phyloP scores from a whole-genome alignment of 2,329 filamentous ascomycete genomes.

The Aschersonia sp. region DNA sequence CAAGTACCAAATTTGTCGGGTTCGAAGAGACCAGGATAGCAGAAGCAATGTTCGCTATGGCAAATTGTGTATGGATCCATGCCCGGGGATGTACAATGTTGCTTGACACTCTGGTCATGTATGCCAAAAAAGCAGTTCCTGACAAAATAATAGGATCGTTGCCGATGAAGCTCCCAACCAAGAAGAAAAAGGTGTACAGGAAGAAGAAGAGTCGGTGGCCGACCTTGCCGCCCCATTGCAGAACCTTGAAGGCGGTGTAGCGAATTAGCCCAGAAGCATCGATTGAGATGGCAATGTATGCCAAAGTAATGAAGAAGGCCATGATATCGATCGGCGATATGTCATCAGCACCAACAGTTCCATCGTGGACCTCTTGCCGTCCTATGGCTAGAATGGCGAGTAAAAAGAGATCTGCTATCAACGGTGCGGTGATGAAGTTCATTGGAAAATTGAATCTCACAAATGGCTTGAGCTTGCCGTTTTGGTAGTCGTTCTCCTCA shows the following conservation, averaged over 20 bases:
- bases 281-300: conserved; percentile 66
- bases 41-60: conserved; percentile 58
- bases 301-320: conserved; percentile 58
- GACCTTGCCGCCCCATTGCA: conserved; percentile 51
- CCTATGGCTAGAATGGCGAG: conserved; percentile 57
- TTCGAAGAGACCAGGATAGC: conserved; percentile 67
- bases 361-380: conserved; percentile 49
- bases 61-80: conserved; percentile 61
- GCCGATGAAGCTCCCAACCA: conserved; percentile 51
- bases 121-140: conserved; percentile 59
- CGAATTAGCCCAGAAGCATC: conserved; percentile 61
- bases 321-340: conserved; percentile 62
- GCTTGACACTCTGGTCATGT: conserved; percentile 61
- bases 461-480: conserved; percentile 21
- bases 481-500: conserved; percentile 9
- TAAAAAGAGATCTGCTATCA: conserved; percentile 57
- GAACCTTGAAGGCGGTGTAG: conserved; percentile 54
- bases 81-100: conserved; percentile 58
- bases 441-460: conserved; percentile 44
- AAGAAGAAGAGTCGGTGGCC: conserved; percentile 58
- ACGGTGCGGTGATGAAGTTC: conserved; percentile 56
- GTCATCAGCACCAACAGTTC: conserved; percentile 48
- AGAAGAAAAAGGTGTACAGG: conserved; percentile 59
- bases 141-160: conserved; percentile 66
- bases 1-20: conserved; percentile 61